Evolutionary conservation across 2,329 filamentous ascomycete species (phyloP).

Genomic region (Fusarium sp.): DNA sequence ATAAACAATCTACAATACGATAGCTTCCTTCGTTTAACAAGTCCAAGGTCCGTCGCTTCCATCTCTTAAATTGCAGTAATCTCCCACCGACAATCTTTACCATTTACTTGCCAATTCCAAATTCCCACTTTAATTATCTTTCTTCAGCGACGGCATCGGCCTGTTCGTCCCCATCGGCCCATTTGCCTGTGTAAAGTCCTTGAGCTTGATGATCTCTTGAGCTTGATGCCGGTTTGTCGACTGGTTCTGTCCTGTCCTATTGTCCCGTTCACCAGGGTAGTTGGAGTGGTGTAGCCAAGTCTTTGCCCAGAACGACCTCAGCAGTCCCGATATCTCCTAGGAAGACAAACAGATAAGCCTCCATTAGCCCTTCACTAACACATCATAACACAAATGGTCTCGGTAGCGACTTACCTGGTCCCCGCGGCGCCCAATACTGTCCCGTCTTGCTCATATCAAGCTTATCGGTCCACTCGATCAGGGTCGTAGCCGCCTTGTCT

Average conservation of each 20-base stretch:
- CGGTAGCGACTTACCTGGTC: constrained; percentile 64
- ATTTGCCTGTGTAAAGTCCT: not conserved
- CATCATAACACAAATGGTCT: not conserved
- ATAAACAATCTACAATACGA: constrained; percentile 4
- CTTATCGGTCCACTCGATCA: constrained; percentile 69
- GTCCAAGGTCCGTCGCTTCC: constrained; percentile 1
- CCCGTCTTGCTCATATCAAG: constrained; percentile 75
- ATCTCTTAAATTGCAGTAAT: constrained; percentile 34
- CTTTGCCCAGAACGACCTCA: constrained; percentile 69
- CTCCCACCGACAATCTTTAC: constrained; percentile 20
- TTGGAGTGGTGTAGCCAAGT: constrained; percentile 71
- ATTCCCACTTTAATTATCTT: not conserved
- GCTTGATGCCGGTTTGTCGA: not conserved
- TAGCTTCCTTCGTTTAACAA: constrained; percentile 26
- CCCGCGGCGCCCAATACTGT: constrained; percentile 78
- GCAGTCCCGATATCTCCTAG: constrained; percentile 76
- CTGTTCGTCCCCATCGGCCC: not conserved
- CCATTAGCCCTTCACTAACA: constrained; percentile 16
- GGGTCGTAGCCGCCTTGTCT: constrained; percentile 71
- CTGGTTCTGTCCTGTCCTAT: constrained; percentile 13
- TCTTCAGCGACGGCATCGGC: not conserved
- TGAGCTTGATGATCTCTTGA: not conserved
- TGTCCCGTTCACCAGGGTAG: constrained; percentile 67
- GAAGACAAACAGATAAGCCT: not conserved
- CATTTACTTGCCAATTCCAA: not conserved